These are phyloP conservation scores for Fusarium miscanthi DNA, from an alignment of 2,329 filamentous ascomycete genomes.

Conservation along the genomic window DNA sequence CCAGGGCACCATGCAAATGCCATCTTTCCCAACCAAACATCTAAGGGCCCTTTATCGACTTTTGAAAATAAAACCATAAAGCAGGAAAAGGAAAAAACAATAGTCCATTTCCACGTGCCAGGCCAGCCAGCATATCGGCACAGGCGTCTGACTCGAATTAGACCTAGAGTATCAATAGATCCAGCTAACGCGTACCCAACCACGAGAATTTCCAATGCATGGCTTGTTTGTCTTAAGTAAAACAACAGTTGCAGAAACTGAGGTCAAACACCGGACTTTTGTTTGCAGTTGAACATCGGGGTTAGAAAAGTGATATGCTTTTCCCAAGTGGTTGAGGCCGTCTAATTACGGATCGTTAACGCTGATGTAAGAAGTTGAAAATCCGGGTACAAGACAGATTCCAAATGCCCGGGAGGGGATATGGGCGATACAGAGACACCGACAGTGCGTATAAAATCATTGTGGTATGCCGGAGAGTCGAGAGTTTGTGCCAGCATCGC, in stretches of 20 bases:
- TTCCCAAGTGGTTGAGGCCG: constrained; percentile 13
- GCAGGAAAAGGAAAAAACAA: background rate
- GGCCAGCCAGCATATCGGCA: constrained; percentile 15
- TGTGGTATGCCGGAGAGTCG: constrained; percentile 32
- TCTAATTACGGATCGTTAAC: constrained; percentile 26
- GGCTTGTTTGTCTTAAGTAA: background rate
- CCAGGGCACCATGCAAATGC: constrained; percentile 34
- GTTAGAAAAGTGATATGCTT: constrained; percentile 23
- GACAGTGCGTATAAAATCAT: constrained; percentile 14
- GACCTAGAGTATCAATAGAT: background rate
- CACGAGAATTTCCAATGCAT: background rate
- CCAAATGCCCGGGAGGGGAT: constrained; percentile 18
- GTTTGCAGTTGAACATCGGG: constrained; percentile 1
- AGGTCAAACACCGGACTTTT: constrained; percentile 17
- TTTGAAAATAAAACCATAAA: constrained; percentile 7
- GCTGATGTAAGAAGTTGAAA: constrained; percentile 36
- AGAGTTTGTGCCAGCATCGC: constrained; percentile 6
- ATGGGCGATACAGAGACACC: constrained; percentile 35
- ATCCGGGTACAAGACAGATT: constrained; percentile 9
- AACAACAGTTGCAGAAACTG: background rate
- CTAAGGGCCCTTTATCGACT: constrained; percentile 18
- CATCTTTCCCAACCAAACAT: constrained; percentile 33
- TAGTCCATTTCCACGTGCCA: background rate
- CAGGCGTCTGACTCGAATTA: background rate
- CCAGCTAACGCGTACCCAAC: background rate